Conservation (phyloP, 441 rosid genomes). For the Mallotus japonicus region DNA sequence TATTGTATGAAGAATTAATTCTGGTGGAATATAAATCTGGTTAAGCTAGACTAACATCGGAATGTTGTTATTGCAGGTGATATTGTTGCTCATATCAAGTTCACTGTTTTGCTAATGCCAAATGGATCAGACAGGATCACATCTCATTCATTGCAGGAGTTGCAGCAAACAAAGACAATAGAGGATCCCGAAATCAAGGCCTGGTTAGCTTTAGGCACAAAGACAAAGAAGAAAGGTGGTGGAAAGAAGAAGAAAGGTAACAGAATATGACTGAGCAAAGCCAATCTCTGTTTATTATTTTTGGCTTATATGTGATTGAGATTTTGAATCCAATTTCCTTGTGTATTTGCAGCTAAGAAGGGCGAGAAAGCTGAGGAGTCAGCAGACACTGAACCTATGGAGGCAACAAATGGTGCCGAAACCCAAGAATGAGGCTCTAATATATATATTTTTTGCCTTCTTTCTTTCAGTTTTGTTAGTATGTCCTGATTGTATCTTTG, state of each 20-base stretch:
- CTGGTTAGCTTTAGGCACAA: slow-evolving; percentile 87
- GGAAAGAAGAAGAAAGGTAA: slow-evolving; percentile 98
- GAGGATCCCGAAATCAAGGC: slow-evolving; percentile 94
- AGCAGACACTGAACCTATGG: slow-evolving; percentile 70
- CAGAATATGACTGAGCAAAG: not conserved
- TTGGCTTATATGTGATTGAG: not conserved
- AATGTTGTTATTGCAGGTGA: slow-evolving; percentile 48
- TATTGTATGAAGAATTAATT: not conserved
- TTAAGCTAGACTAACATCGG: not conserved
- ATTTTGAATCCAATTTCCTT: not conserved
- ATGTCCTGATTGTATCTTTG: slow-evolving; percentile 33
- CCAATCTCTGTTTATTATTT: not conserved
- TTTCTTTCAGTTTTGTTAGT: slow-evolving; percentile 44
- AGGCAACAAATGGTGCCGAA: slow-evolving; percentile 42
- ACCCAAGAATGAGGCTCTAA: slow-evolving; percentile 40
- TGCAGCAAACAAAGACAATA: slow-evolving; percentile 63
- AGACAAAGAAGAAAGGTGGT: slow-evolving; percentile 93
- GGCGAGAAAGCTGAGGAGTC: slow-evolving; percentile 62
- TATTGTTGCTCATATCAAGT: slow-evolving; percentile 80
- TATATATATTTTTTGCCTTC: not conserved
- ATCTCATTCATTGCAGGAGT: slow-evolving; percentile 73
- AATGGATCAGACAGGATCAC: slow-evolving; percentile 92
- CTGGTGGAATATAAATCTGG: not conserved
- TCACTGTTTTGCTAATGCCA: slow-evolving; percentile 89
- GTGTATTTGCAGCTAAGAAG: slow-evolving; percentile 61